phyloP scores from a whole-genome alignment of 306 rosid genomes.

The Begonia fuchsioides region DNA sequence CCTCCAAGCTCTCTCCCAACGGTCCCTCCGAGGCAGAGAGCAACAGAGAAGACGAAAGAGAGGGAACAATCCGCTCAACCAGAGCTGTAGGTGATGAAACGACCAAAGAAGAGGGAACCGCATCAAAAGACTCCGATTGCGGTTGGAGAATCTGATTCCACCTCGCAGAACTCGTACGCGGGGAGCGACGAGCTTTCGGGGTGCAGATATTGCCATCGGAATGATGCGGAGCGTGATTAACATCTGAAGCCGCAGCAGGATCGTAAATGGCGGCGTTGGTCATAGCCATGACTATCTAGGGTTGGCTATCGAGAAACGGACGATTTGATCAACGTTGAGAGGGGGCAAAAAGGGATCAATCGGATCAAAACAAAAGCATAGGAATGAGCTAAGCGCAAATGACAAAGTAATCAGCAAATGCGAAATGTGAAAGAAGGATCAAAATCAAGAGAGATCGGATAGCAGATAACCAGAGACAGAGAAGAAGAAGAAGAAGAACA shows the following conservation, averaged over 20 bases:
- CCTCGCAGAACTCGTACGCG: constrained; percentile 19
- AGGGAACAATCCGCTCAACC: constrained; percentile 14
- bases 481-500: no score
- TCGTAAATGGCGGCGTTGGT: constrained; percentile 9
- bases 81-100: constrained; percentile 8
- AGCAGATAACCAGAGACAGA: constrained; percentile 22
- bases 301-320: constrained; percentile 4
- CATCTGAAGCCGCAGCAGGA: constrained; percentile 8
- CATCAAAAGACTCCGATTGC: constrained; percentile 36
- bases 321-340: constrained; percentile 34
- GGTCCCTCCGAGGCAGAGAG: constrained; percentile 23
- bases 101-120: constrained; percentile 17
- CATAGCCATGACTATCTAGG: constrained; percentile 41
- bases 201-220: constrained; percentile 15
- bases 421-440: constrained; percentile 20
- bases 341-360: constrained; percentile 13
- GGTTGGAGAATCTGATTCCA: constrained; percentile 51
- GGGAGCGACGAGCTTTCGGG: constrained; percentile 27
- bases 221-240: constrained; percentile 25
- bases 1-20: constrained; percentile 26
- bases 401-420: constrained; percentile 6
- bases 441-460: constrained; percentile 49
- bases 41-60: constrained; percentile 13
- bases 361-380: constrained; percentile 4
- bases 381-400: background rate